Evolutionary conservation across 1,284 basidiomycete species (phyloP).

Genomic region (Boletellus sp.): DNA sequence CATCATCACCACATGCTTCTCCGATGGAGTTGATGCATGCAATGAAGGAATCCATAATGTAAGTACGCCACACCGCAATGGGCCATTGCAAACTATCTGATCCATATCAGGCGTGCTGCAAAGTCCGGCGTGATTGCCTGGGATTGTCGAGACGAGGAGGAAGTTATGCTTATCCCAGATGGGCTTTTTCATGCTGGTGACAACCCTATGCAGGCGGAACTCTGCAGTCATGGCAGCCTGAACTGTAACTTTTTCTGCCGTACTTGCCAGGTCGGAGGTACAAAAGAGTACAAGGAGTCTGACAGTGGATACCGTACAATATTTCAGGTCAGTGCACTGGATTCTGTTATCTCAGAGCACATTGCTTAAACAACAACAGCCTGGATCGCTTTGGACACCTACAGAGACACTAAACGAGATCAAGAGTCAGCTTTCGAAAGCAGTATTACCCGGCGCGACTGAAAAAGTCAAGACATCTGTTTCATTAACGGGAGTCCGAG

Average conservation of each 20-base stretch:
- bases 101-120: no score
- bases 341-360: no score
- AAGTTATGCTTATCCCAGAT: background rate
- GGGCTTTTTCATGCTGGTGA: background rate
- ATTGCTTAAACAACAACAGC: no score
- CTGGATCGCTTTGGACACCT: background rate
- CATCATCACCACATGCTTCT: conserved; percentile 28
- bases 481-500: background rate
- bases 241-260: background rate
- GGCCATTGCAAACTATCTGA: no score
- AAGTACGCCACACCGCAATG: no score
- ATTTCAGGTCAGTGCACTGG: no score
- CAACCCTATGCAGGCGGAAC: background rate
- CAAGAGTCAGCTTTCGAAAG: no score
- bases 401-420: background rate
- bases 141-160: background rate
- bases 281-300: background rate
- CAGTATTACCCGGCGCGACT: background rate
- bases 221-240: background rate
- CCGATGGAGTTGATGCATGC: conserved; percentile 26
- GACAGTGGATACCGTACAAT: background rate
- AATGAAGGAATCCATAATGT: conserved; percentile 24
- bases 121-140: background rate
- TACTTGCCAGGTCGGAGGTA: background rate
- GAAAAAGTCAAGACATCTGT: background rate